Evolutionary conservation across 192 early-diverging fungal genomes (phyloP), one percentile per base, ranked within the genome.

Genomic region (Backusella mclennaniae): DNA sequence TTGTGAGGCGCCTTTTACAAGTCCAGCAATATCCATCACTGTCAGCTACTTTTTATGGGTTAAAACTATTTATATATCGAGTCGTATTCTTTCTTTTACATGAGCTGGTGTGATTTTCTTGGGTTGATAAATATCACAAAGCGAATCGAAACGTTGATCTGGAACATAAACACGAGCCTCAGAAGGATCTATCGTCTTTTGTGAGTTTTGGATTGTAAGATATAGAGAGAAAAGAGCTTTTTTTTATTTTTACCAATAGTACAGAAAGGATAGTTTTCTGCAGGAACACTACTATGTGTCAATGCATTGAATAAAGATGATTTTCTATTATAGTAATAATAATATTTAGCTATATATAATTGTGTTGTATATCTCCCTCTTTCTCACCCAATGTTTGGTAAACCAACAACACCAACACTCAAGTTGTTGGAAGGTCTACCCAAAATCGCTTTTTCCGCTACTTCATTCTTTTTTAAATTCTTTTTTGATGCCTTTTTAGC

Each of bases 241-340:
- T 2, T 39, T 39, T 11, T 39, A 11, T 39, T 19, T 33, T 75
- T 80, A 86, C 75, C 79, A 70, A 90, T 93, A 5, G 92, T 95
- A 77, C 92, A 94, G 83, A 95, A 95, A 8, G 94, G 94, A 78
- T 92, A 95, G 79, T 95, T 95, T 71, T 93, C 93, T 26, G 91
- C 85, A 23, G 83, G 79, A 6, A 86, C 83, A 23, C 76, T 77
- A 35, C 79, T 83, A 71, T 88, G 85, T 14, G 85, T 87, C 41
- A 92, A 36, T 21, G 82, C 86, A 77, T 90, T 84, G 76, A 90
- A 87, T 35, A 90, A 81, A 0, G 84, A 84, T n/a, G 86, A 88
- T 79, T 89, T 89, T 68, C 69, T 79, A 77, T 66, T 12, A 39
- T 77, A 29, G 33, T 21, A 59, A 33, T n/a, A n/a, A 1, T 0